These are phyloP conservation scores for Gossypium rotundifolium DNA, from an alignment of 345 rosid species.

Conservation along the genomic window DNA sequence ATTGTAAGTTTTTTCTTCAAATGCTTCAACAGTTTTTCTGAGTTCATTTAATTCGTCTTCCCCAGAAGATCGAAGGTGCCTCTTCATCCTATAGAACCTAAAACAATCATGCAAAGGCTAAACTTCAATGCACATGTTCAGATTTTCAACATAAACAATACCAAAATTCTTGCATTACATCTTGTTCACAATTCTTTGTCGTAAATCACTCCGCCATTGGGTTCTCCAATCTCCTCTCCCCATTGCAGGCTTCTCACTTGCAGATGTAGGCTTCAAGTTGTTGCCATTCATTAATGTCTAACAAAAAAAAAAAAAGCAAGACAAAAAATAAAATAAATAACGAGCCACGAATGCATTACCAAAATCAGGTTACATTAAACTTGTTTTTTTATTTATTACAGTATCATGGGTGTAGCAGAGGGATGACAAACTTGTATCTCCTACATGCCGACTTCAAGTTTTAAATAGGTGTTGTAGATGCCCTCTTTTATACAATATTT, in stretches of 20 bases:
- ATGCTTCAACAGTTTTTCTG: constrained; percentile 56
- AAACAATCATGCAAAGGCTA: neutral
- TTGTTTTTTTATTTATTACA: too few species aligned
- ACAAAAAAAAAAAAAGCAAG: neutral
- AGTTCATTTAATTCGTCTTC: constrained; percentile 60
- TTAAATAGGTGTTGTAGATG: too few species aligned
- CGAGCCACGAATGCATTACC: neutral
- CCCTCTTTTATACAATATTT: too few species aligned
- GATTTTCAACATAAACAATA: neutral
- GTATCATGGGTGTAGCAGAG: too few species aligned
- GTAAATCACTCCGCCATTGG: neutral
- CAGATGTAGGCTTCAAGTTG: neutral
- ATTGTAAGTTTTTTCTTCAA: constrained; percentile 67
- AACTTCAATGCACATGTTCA: neutral
- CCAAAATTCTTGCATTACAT: neutral
- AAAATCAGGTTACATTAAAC: neutral
- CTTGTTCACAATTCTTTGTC: neutral
- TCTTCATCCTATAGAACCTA: constrained; percentile 61
- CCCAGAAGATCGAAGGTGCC: constrained; percentile 59
- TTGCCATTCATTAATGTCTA: neutral
- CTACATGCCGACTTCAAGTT: too few species aligned
- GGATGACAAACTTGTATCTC: too few species aligned
- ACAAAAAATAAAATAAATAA: too few species aligned
- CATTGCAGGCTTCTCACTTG: neutral
- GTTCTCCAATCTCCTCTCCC: neutral